Evolutionary conservation across 441 rosid species (phyloP), one percentile per base, ranked within the genome.

Genomic region (Sinapis alba): DNA sequence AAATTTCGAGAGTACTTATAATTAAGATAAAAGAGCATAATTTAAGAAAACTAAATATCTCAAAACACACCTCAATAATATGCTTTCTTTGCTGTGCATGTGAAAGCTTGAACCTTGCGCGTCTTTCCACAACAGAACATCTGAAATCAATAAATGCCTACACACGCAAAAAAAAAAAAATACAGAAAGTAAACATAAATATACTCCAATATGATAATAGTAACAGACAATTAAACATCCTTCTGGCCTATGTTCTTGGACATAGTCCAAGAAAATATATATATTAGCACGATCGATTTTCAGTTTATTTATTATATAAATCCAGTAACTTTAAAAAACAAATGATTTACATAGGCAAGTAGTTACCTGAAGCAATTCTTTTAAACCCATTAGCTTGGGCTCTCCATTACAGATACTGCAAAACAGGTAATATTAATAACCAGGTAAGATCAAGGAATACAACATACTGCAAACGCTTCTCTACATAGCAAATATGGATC

Each of bases 141-240:
- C 99, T 87, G 80, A 95, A 93, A 30, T 95, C 95, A 71, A 95
- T 81, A 85, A 95, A 95, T 51, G 93, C 95, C 99, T 95, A 53
- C 32, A 79, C 59, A 36, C n/a, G 56, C 68, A 5, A 13, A 63
- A 6, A 47, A 47, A 9, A 38, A 0, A 24, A 16, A 12, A 3
- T 19, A 74, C 20, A 63, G 19, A 68, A 68, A 73, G n/a, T 24
- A 13, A 62, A 32, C 43, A 53, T 19, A 56, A 57, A 15, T 16
- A 8, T 20, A 51, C 4, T 57, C 20, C 16, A 23, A 13, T 72
- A 36, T 18, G 50, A 51, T 23, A 58, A 30, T 32, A 34, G 57
- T 59, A 65, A 61, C 56, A 65, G 56, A 13, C 27, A 18, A 32
- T 6, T 65, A 77, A 34, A 59, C 57, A 71, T 64, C 64, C 60